Base-by-base conservation (phyloP, 306 rosid species). In the Cicer bijugum region DNA sequence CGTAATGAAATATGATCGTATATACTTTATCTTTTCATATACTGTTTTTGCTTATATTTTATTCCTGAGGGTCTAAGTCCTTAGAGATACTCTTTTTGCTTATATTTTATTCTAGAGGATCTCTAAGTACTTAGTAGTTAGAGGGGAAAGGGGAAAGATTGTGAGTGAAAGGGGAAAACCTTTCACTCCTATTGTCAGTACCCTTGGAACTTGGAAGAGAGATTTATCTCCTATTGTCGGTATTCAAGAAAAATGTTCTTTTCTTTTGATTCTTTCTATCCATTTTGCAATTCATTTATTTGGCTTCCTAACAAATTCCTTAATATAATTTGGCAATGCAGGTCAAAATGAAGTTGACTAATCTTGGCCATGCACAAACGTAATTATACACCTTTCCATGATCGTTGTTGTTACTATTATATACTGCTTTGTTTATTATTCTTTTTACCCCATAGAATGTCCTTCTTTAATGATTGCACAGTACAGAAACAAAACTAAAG, bases 341-440 rank as follows among this genome's bases (percentile, higher is more conserved):
- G 99, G 89, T 94, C 72, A 94, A 84, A 85, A 88, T 89, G 91
- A 94, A 94, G 89, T 85, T 94, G 79, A 52, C 46, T 67, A 91
- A 84, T 65, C 87, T 84, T 7, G 99, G 99, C 73, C 99, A 88
- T 87, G 85, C 96, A 69, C 99, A 94, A 80, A 89, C 89, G 99
- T 89, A 69, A 73, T 91, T 78, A 67, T 77, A 19, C 61, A 5
- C 60, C 70, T 64, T 79, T 62, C 71, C 67, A 11, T 75, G 50
- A 46, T 12, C 17, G 7, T 33, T 61, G 9, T 71, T 78, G 17
- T 60, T 75, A 65, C 46, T 67, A 47, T 37, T 62, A 48, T 47
- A 50, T 53, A 6, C 71, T 71, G 17, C 75, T n/a, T 40, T 46
- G 48, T 62, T 23, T 47, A 68, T 62, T 47, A 15, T 52, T 56